Base-by-base conservation (phyloP, 208 protist species). In the Tritrichomonas musculus region DNA sequence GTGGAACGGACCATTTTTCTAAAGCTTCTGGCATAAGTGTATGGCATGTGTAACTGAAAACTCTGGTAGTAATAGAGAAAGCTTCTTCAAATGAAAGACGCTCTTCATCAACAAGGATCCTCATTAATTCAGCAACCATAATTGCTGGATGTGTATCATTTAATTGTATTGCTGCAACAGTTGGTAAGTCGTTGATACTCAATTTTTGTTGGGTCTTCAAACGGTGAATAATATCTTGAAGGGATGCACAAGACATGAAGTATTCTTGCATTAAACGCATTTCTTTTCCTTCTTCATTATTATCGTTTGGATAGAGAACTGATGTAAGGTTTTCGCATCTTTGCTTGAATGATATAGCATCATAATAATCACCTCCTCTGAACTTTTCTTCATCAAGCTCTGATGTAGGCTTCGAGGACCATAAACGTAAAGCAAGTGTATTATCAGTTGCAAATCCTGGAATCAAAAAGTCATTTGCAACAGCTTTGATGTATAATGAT, bases 141-240 rank as follows among this genome's bases (percentile, higher is more conserved):
- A 98, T 44, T 39, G 96, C 94, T 33, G 97, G 97, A 93, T 98
- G 97, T 25, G 97, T 98, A 93, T 98, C 97, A 92, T 98, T 98
- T 4, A 97, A 93, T 93, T 98, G 97, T 77, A 98, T 96, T 11
- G 95, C 95, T 92, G 65, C 88, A 44, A 41, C 27, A 8, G 55
- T 75, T 20, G 65, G 88, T 11, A 75, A 27, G 14, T 75, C 36
- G 44, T 9, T 36, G 57, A 73, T 60, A 14, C 4, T 5, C 5
- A 22, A 25, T n/a, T 75, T 64, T 2, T 93, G 33, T 50, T 57
- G 55, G 11, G 22, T 82, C 92, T 93, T 65, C 0, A 75, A 44
- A 17, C 64, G 30, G 20, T 53, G 49, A 44, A 93, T 49, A 3
- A 75, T 64, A 94, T 93, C 95, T 95, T 95, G 25, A 96, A 66